Evolutionary conservation across 169 alveolate species (phyloP).

Genomic region (Plasmodium adleri): DNA sequence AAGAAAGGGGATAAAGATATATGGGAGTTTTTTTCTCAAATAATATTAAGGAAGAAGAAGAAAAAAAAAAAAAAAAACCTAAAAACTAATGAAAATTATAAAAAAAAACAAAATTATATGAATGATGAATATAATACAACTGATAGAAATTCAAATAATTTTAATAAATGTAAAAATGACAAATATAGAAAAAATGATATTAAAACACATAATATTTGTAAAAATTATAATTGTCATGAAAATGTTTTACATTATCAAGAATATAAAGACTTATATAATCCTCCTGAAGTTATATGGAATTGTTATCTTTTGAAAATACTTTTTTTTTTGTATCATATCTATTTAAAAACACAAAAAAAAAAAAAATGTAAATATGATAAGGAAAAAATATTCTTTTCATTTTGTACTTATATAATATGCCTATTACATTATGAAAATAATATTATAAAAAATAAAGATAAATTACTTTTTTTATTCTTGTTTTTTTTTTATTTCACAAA

Average conservation of each 20-base stretch:
- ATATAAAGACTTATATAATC: too few relatives aligned
- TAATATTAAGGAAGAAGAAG: constrained; percentile 14
- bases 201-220: neutral
- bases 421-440: constrained; percentile 55
- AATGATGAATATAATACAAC: neutral
- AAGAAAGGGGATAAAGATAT: neutral
- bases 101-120: too few relatives aligned
- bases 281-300: constrained; percentile 21
- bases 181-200: neutral
- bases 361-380: neutral
- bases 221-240: neutral
- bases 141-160: neutral
- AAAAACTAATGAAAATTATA: too few relatives aligned
- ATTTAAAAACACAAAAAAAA: neutral
- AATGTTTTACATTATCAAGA: too few relatives aligned
- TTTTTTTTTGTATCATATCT: neutral
- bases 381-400: constrained; percentile 4
- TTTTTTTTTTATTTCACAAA: constrained; percentile 47
- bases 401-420: constrained; percentile 13
- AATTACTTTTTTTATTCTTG: constrained; percentile 32
- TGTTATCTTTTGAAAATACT: constrained; percentile 34
- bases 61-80: neutral
- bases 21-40: constrained; percentile 2
- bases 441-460: constrained; percentile 57
- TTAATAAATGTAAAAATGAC: neutral